Evolutionary conservation across 2,329 filamentous ascomycete genomes (phyloP), one percentile per base, ranked within the genome.

Genomic region (Epichloe sibirici): DNA sequence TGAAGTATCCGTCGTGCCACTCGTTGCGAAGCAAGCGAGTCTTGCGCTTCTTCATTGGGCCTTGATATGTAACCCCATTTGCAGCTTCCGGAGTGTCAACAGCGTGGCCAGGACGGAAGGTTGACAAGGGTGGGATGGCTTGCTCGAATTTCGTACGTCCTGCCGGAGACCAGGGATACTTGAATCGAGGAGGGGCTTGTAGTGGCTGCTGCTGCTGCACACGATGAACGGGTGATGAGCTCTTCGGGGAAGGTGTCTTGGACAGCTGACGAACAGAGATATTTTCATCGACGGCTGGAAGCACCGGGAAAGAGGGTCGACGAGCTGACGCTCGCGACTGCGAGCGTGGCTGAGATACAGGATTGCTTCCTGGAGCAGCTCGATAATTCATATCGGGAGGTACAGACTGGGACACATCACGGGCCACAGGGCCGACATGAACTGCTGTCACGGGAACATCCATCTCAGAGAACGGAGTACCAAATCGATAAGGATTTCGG

Each of bases 11-110:
- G 66, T 94, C 88, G 63, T 90, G 82, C 90, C 90, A 96, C 71
- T 96, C 90, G 67, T 95, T 88, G 44, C 89, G 87, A 55, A 95
- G 79, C 74, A 95, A 83, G 63, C 83, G 83, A 37, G 86, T 94
- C 72, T 89, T 89, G 64, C 91, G 88, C 76, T 95, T 95, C 76
- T 89, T 90, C 82, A 98, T 95, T 69, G 84, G 90, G 1, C 93
- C 93, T 48, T 87, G 81, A 68, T 90, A 88, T 37, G 81, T 79
- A 57, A 85, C 70, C 53, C 81, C 80, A 51, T 75, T 71, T 49
- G 66, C 63, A 54, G 69, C 66, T 59, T 63, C 59, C 53, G 65
- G 57, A 51, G 62, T 55, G 46, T 61, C 56, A 61, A 65, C 53
- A 59, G 63, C 51, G 12, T 53, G 48, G 15, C 47, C 48, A 5